Conservation (phyloP, 1,139 yeast genomes). For the Pichia terricola region DNA sequence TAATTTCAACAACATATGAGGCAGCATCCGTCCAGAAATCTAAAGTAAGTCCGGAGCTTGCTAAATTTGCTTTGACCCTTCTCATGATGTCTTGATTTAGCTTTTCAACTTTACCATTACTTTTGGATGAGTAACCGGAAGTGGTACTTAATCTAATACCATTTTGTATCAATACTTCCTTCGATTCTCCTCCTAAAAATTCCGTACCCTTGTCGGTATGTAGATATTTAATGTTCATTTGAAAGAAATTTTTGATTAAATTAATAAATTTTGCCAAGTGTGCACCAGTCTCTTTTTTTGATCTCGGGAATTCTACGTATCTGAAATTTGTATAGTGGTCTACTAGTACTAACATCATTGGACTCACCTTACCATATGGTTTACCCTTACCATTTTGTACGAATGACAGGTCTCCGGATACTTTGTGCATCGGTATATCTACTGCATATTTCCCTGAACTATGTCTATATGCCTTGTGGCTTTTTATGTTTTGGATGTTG, state of each 20-base stretch:
- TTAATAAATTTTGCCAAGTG: neutral
- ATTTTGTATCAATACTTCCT: neutral
- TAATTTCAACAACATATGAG: neutral
- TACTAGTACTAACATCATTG: too few relatives aligned
- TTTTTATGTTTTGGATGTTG: too few relatives aligned
- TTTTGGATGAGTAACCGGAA: neutral
- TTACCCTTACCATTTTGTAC: too few relatives aligned
- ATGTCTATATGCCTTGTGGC: too few relatives aligned
- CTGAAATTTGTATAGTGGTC: neutral
- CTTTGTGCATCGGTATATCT: too few relatives aligned
- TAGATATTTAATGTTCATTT: neutral
- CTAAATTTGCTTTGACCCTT: neutral
- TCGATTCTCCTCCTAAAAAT: neutral
- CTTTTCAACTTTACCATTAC: neutral
- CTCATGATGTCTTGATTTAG: neutral
- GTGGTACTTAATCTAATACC: neutral
- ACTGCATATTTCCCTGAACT: too few relatives aligned
- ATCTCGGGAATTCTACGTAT: neutral
- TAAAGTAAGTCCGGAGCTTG: neutral
- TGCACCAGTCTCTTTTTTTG: neutral
- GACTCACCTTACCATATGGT: too few relatives aligned
- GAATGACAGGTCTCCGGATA: too few relatives aligned
- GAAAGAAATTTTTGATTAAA: neutral
- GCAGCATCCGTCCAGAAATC: neutral
- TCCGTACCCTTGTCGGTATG: neutral